Conservation (phyloP, 2,329 filamentous ascomycete species). For the Hypocrella siamensis region DNA sequence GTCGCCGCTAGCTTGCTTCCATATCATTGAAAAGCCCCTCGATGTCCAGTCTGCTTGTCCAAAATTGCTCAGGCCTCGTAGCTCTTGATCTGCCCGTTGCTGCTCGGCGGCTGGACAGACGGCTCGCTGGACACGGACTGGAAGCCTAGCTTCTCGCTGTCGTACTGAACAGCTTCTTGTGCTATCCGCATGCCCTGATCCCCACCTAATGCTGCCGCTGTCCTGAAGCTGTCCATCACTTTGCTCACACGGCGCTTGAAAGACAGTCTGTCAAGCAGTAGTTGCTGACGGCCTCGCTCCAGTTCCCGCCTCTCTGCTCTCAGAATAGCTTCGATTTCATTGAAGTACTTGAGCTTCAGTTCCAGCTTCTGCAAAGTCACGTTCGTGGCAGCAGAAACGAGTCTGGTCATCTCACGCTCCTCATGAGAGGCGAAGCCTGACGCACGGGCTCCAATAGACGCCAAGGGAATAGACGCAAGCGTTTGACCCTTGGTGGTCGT, state of each 20-base stretch:
- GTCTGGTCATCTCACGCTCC: slow-evolving; percentile 87
- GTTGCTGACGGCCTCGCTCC: slow-evolving; percentile 78
- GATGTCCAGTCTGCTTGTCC: no score
- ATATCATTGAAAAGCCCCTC: no score
- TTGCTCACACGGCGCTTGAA: slow-evolving; percentile 80
- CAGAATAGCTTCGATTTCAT: slow-evolving; percentile 85
- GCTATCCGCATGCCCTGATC: slow-evolving; percentile 33
- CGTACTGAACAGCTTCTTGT: slow-evolving; percentile 25
- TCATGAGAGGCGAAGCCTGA: slow-evolving; percentile 87
- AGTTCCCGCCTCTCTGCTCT: slow-evolving; percentile 86
- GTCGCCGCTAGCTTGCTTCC: neutral
- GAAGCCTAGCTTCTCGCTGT: slow-evolving; percentile 38
- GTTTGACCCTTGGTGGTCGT: slow-evolving; percentile 30
- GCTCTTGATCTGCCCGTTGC: slow-evolving; percentile 39
- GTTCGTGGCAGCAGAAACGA: slow-evolving; percentile 86
- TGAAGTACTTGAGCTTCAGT: slow-evolving; percentile 89
- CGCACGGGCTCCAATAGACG: slow-evolving; percentile 70
- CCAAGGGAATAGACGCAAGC: slow-evolving; percentile 67
- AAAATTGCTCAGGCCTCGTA: slow-evolving; percentile 37
- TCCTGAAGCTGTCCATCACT: slow-evolving; percentile 60
- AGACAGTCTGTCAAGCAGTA: slow-evolving; percentile 80
- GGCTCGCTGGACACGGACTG: slow-evolving; percentile 26
- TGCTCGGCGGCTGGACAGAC: slow-evolving; percentile 38
- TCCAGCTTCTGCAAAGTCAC: slow-evolving; percentile 91
- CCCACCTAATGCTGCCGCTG: slow-evolving; percentile 30